A percentile compares a stretch with the other conserved stretches of the same genome.
phyloP scores from a whole-genome alignment of 2,329 filamentous ascomycete genomes.

The Neofusicoccum ribis region DNA sequence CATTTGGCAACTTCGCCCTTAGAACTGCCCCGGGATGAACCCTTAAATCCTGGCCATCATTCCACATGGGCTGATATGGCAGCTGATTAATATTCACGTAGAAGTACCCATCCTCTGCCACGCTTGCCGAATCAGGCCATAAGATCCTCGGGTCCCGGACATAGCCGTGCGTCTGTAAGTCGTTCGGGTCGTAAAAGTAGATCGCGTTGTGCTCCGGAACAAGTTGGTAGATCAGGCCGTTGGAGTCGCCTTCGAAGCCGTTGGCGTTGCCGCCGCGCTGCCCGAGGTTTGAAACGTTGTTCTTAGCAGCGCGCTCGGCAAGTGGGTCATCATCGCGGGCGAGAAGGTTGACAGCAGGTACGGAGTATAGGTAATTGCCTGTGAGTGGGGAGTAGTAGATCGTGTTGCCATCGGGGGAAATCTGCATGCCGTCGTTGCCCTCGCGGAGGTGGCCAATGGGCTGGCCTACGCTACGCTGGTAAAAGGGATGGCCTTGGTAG shows the following conservation, averaged over 20 bases:
- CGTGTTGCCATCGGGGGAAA: slow-evolving; percentile 48
- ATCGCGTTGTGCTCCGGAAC: slow-evolving; percentile 53
- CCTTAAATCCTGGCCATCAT: slow-evolving; percentile 46
- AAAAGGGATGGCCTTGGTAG: slow-evolving; percentile 49
- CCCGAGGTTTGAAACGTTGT: slow-evolving; percentile 50
- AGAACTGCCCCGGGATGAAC: slow-evolving; percentile 48
- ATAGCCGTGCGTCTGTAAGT: slow-evolving; percentile 45
- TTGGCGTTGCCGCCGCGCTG: slow-evolving; percentile 50
- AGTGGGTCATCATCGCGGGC: slow-evolving; percentile 41
- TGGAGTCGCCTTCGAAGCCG: slow-evolving; percentile 53
- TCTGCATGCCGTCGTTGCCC: slow-evolving; percentile 52
- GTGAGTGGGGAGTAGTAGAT: slow-evolving; percentile 49
- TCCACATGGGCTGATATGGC: slow-evolving; percentile 51
- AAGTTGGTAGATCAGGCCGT: slow-evolving; percentile 50
- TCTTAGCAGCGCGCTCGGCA: slow-evolving; percentile 44
- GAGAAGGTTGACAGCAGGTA: slow-evolving; percentile 46
- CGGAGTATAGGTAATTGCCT: slow-evolving; percentile 45
- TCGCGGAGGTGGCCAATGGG: slow-evolving; percentile 42
- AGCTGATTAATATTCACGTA: slow-evolving; percentile 55
- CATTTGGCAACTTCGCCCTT: slow-evolving; percentile 43
- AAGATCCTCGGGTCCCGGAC: slow-evolving; percentile 49
- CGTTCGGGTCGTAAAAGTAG: slow-evolving; percentile 43
- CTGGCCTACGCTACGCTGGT: slow-evolving; percentile 35
- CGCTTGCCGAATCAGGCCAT: slow-evolving; percentile 48
- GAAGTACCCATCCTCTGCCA: slow-evolving; percentile 38